Base-by-base conservation (phyloP, 202 grass and related monocot species). In the Carex sylvatica region DNA sequence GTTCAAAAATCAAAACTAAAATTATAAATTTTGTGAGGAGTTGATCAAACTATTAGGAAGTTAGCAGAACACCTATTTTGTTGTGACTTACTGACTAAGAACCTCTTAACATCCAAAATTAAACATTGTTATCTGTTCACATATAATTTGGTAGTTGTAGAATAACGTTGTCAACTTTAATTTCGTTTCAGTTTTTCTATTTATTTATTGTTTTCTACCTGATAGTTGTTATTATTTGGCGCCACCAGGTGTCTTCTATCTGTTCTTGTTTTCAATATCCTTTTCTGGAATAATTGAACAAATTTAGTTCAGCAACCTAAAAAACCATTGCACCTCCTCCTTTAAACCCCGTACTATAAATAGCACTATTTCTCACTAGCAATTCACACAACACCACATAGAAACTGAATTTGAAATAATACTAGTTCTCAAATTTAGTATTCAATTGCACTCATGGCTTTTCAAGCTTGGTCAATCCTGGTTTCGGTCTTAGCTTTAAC, bases 391-490 rank as follows among this genome's bases (percentile, higher is more conserved):
- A 30, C 38, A n/a, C 8, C 38, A 31, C 22, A 65, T 22, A 65
- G 14, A 65, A 31, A 62, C 36, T 23, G 13, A 20, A 66, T 66
- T 66, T 66, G 13, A 66, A 35, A 66, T 35, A 18, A 18, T 16
- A 33, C 31, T 33, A 79, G 42, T 40, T 44, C 59, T 63, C 9
- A 14, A 65, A 22, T 65, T 74, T 23, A 74, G 12, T 52, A 52
- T 15, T 49, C 42, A 65, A 65, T 23, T 80, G 36, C 19, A 44
- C 6, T 19, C 3, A 95, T 95, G 93, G 93, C 86, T 84, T 78
- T 70, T 38, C 2, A 9, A 77, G 66, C 11, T 62, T 66, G 83
- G 12, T 73, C 19, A 56, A 78, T 90, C 58, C 74, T 92, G 20
- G 51, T 58, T 12, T 84, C 88, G 58, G 51, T 92, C 28, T 62